Base-by-base conservation (phyloP, 768 basidiomycete genomes). In the Nevesoporus exiguus region DNA sequence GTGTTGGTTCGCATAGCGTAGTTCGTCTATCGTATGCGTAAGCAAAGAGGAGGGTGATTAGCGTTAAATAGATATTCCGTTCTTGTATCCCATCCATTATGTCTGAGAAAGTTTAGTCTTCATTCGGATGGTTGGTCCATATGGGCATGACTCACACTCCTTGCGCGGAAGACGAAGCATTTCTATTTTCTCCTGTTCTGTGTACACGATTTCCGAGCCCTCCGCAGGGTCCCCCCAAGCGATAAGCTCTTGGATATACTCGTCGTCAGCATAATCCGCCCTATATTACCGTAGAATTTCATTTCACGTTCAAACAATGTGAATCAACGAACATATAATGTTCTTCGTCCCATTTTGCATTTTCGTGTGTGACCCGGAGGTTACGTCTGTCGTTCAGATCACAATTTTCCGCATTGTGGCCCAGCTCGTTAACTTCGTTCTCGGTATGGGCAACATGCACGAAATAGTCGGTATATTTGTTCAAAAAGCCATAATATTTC, bases 381-480 rank as follows among this genome's bases (percentile, higher is more conserved):
- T 55, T 60, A 27, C 82, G 76, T 34, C 90, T 79, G 57, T 86
- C 83, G 3, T 69, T 65, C 13, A 62, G 68, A 13, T 74, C 66
- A 49, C 79, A 80, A 1, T 65, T 76, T 71, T 94, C 91, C 14
- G 79, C 85, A 56, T 85, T 79, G 17, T 73, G 47, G 5, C 89
- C 90, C 14, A 93, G 77, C 63, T 91, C 90, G 63, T 92, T 89
- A 11, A 91, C 75, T 63, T 93, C 91, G 63, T 93, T 92, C 64
- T 87, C 88, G 3, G 80, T 80, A 60, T 90, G 80, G n/a, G 73
- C 71, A 9, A 84, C 83, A 68, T 91, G 84, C 52, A 70, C 74
- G 64, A 93, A 88, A 65, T 89, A 91, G 8, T 88, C 88, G 2
- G 80, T 80, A 66, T 93, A 78, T 66, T 81, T 75, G 68, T 88